phyloP scores from a whole-genome alignment of 805 yeast species.

The Candida pseudofarinosa region DNA sequence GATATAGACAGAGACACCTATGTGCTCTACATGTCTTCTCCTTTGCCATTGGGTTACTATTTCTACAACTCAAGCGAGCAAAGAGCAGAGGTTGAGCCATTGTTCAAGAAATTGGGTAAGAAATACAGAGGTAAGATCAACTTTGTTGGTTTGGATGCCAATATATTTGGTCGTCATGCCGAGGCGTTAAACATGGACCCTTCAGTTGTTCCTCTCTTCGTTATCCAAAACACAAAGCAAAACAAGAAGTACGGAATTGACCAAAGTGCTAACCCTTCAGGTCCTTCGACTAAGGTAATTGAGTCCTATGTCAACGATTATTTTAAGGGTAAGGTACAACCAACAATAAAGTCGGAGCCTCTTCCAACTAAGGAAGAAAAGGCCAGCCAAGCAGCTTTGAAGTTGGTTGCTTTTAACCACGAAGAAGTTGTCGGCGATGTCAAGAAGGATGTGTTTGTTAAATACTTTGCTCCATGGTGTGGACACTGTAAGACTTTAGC shows the following conservation, averaged over 20 bases:
- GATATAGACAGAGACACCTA: conserved; percentile 82
- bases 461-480: conserved; percentile 97
- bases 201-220: conserved; percentile 80
- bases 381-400: conserved; percentile 51
- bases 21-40: conserved; percentile 64
- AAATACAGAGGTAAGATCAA: conserved; percentile 73
- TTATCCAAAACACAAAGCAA: conserved; percentile 64
- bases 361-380: conserved; percentile 80
- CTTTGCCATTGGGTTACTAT: conserved; percentile 80
- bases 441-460: conserved; percentile 71
- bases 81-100: conserved; percentile 50
- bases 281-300: conserved; percentile 45
- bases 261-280: conserved; percentile 52
- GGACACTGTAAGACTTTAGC: conserved; percentile 93
- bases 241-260: conserved; percentile 77
- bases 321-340: conserved; percentile 58
- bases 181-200: conserved; percentile 78
- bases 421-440: conserved; percentile 57
- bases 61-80: conserved; percentile 73
- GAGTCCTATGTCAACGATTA: conserved; percentile 60
- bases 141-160: conserved; percentile 86
- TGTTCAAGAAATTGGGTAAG: conserved; percentile 64
- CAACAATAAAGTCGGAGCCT: conserved; percentile 80
- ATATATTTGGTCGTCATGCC: conserved; percentile 79
- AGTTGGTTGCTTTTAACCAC: conserved; percentile 81